phyloP scores from a whole-genome alignment of 176 grass and related monocot species.

The Triticum turgidum region DNA sequence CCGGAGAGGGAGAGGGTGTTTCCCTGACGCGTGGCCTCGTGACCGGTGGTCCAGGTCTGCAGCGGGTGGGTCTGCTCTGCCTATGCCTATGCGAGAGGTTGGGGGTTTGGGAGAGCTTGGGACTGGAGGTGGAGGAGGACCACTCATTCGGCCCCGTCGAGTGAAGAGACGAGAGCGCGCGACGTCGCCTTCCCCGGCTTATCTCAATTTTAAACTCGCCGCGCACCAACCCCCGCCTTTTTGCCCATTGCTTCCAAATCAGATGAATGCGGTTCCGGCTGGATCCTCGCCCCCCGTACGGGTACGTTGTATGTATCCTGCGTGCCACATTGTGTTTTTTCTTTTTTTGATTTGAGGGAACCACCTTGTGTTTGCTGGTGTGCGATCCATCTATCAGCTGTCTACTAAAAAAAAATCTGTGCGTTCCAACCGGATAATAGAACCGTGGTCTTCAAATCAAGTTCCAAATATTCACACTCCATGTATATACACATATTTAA shows the following conservation, averaged over 20 bases:
- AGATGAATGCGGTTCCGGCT: neutral
- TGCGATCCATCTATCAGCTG: too few species aligned
- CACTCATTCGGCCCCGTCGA: slow-evolving; percentile 19
- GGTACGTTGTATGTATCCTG: too few species aligned
- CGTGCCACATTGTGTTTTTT: too few species aligned
- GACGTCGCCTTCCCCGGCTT: slow-evolving; percentile 40
- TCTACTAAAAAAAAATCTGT: too few species aligned
- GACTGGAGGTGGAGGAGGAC: neutral
- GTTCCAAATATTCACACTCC: too few species aligned
- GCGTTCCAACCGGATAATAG: too few species aligned
- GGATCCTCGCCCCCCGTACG: neutral
- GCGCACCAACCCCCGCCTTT: neutral
- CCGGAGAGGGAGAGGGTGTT: neutral
- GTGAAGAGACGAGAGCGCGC: slow-evolving; percentile 60
- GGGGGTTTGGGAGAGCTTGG: neutral
- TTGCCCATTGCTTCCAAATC: neutral
- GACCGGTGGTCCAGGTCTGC: neutral
- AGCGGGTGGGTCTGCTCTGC: neutral
- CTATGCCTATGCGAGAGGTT: too few species aligned
- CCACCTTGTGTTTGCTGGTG: too few species aligned
- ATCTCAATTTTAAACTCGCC: slow-evolving; percentile 38
- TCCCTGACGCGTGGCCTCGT: too few species aligned
- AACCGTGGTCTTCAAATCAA: too few species aligned
- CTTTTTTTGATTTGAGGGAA: too few species aligned
- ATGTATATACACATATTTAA: too few species aligned